These are phyloP conservation scores for Mycena citricolor DNA, from an alignment of 1,284 basidiomycete genomes.

Conservation along the genomic window DNA sequence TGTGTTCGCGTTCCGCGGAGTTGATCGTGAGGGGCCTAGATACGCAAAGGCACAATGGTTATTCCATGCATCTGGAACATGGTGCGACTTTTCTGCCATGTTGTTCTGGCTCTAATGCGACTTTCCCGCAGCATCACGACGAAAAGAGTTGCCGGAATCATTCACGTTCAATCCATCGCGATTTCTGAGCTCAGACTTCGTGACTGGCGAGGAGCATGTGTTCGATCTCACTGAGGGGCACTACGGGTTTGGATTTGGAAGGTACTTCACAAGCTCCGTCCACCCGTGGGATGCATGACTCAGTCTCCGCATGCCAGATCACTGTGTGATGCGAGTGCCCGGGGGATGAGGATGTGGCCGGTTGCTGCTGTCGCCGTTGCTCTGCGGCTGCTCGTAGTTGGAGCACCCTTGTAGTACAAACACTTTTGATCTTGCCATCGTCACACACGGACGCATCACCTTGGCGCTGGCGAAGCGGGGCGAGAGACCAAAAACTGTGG, in stretches of 20 bases:
- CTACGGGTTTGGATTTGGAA: conserved; percentile 11
- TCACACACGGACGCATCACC: no score
- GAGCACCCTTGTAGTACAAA: no score
- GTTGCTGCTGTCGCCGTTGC: no score
- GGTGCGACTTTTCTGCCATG: not conserved
- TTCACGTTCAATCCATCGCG: conserved; percentile 4
- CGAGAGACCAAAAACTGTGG: no score
- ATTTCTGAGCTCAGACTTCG: not conserved
- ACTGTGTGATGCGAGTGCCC: no score
- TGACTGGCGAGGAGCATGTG: not conserved
- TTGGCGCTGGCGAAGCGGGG: no score
- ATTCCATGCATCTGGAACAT: conserved; percentile 13
- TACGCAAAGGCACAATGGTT: conserved; percentile 7
- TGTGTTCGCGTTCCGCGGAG: not conserved
- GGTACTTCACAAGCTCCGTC: no score
- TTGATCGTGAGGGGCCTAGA: conserved; percentile 1
- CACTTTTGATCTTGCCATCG: no score
- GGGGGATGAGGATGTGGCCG: no score
- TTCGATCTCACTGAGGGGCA: conserved; percentile 4
- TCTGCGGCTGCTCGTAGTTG: no score
- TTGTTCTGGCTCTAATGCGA: not conserved
- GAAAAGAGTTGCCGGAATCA: conserved; percentile 6
- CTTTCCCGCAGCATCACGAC: conserved; percentile 2
- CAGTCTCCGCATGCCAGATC: no score
- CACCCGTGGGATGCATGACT: no score